Evolutionary conservation across 2,329 filamentous ascomycete species (phyloP).

Genomic region (Alternaria arborescens): DNA sequence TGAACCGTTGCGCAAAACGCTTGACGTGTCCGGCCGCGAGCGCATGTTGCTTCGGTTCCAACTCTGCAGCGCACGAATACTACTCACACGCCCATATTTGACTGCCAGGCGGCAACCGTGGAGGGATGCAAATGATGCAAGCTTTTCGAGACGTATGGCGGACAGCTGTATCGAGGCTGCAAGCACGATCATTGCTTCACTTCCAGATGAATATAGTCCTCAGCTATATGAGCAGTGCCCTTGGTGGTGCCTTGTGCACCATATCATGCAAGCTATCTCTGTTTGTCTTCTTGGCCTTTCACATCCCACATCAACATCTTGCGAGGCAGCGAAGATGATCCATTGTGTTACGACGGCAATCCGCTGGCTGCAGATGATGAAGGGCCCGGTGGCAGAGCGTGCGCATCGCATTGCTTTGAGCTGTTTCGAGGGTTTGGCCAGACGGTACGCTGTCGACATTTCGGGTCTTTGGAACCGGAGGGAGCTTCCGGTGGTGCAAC

Average conservation of each 20-base stretch:
- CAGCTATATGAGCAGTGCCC: conserved; percentile 47
- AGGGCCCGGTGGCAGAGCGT: conserved; percentile 36
- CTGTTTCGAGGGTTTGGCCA: conserved; percentile 30
- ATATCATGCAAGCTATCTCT: conserved; percentile 52
- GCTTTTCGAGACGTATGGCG: conserved; percentile 45
- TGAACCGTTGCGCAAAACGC: conserved; percentile 2
- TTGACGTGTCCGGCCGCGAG: conserved; percentile 30
- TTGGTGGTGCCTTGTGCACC: conserved; percentile 54
- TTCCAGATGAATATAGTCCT: conserved; percentile 46
- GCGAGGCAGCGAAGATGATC: conserved; percentile 30
- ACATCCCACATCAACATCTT: conserved; percentile 31
- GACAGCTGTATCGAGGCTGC: conserved; percentile 51
- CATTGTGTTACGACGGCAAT: conserved; percentile 42
- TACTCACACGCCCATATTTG: conserved; percentile 52
- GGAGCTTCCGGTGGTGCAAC: conserved; percentile 5
- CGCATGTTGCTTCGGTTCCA: conserved; percentile 45
- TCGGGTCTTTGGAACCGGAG: conserved; percentile 14
- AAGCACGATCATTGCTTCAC: conserved; percentile 41
- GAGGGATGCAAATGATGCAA: conserved; percentile 27
- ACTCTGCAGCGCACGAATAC: conserved; percentile 51
- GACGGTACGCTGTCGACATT: conserved; percentile 27
- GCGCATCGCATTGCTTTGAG: conserved; percentile 32
- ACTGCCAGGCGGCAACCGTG: conserved; percentile 36
- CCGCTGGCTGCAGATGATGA: conserved; percentile 48
- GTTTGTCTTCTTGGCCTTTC: conserved; percentile 52